Conservation (phyloP, 257 asterid species). For the Przewalskia tangutica region DNA sequence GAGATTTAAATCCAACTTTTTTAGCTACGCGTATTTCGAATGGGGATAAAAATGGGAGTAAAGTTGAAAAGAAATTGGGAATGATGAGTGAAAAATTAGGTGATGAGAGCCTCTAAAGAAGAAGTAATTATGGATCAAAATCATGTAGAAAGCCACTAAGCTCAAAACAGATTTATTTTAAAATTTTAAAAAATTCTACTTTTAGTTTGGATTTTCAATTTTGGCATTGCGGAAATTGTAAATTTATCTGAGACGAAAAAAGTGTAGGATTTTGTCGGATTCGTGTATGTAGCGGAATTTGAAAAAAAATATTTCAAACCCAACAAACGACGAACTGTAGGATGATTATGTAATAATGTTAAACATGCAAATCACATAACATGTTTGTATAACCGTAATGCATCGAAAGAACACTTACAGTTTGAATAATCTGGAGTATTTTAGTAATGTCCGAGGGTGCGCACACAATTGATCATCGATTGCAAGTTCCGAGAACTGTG, state of each 20-base stretch:
- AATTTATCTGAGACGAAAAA: background rate
- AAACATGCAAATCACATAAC: too few relatives aligned
- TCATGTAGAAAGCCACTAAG: background rate
- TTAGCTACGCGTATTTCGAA: conserved; percentile 65
- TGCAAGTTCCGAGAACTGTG: too few relatives aligned
- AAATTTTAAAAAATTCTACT: background rate
- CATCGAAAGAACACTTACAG: too few relatives aligned
- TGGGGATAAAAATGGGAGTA: background rate
- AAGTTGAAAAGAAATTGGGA: background rate
- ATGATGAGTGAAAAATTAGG: background rate
- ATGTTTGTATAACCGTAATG: too few relatives aligned
- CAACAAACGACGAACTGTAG: too few relatives aligned
- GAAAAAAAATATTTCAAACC: too few relatives aligned
- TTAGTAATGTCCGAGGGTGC: too few relatives aligned
- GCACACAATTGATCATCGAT: too few relatives aligned
- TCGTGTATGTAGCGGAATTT: too few relatives aligned
- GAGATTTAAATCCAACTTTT: conserved; percentile 70
- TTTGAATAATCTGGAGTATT: too few relatives aligned
- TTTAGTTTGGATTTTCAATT: background rate
- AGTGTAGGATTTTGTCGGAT: too few relatives aligned
- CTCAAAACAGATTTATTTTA: background rate
- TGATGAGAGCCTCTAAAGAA: background rate
- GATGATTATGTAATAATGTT: too few relatives aligned
- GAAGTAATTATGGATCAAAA: background rate
- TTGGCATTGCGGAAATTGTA: background rate